Conservation (phyloP, 2,329 filamentous ascomycete genomes). For the Bipolaris oryzae region DNA sequence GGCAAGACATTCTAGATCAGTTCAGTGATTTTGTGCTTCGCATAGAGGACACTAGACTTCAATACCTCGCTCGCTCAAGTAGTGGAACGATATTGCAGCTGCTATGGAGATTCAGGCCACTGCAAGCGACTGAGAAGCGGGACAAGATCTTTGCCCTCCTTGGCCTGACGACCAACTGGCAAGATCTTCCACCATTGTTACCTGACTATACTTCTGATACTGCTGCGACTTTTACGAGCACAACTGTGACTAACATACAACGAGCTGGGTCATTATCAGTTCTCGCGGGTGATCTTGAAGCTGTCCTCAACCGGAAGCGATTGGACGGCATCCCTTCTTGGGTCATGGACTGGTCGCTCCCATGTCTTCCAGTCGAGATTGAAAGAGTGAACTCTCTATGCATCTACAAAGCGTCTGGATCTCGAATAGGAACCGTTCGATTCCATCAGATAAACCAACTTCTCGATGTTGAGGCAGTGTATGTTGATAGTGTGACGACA, state of each 20-base stretch:
- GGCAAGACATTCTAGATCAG: slow-evolving; percentile 14
- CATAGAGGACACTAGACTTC: slow-evolving; percentile 21
- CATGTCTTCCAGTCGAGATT: slow-evolving; percentile 21
- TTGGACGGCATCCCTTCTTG: slow-evolving; percentile 22
- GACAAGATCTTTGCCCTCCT: slow-evolving; percentile 30
- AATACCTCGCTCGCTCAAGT: background rate
- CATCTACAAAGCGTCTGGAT: slow-evolving; percentile 22
- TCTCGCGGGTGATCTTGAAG: slow-evolving; percentile 25
- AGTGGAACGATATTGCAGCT: slow-evolving; percentile 19
- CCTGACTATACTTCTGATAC: slow-evolving; percentile 18
- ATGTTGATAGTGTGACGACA: slow-evolving; percentile 16
- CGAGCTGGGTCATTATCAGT: slow-evolving; percentile 16
- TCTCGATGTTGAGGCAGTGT: slow-evolving; percentile 18
- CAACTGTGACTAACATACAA: slow-evolving; percentile 14
- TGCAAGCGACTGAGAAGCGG: slow-evolving; percentile 27
- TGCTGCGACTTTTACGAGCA: slow-evolving; percentile 9
- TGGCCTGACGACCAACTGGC: slow-evolving; percentile 25
- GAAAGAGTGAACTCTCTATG: slow-evolving; percentile 21
- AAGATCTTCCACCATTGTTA: slow-evolving; percentile 10
- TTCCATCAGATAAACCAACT: background rate
- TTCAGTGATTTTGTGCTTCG: slow-evolving; percentile 25
- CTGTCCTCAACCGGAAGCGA: slow-evolving; percentile 20
- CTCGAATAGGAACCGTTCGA: slow-evolving; percentile 4
- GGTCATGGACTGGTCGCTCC: slow-evolving; percentile 31
- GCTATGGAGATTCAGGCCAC: slow-evolving; percentile 26